These are phyloP conservation scores for Boletus pseudopeckii DNA, from an alignment of 768 basidiomycete genomes.

Conservation along the genomic window DNA sequence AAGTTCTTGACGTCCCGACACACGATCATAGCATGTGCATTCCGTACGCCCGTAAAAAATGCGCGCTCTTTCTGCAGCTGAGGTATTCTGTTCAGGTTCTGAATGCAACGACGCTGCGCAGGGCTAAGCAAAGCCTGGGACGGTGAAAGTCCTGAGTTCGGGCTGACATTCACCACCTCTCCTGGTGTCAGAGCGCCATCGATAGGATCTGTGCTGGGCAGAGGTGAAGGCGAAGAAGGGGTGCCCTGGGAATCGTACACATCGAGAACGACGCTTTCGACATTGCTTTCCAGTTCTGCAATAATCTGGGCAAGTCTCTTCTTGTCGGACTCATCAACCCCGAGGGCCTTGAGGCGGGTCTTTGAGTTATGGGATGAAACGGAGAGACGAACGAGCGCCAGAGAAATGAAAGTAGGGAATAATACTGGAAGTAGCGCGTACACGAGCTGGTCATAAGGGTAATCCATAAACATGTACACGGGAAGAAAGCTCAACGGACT, in stretches of 20 bases:
- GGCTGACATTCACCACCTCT: not conserved
- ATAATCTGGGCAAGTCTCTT: constrained; percentile 56
- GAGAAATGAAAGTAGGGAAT: constrained; percentile 53
- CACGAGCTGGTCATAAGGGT: constrained; percentile 39
- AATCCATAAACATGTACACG: not conserved
- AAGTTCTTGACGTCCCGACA: constrained; percentile 64
- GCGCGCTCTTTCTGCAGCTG: constrained; percentile 65
- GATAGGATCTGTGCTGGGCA: not conserved
- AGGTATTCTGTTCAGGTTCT: constrained; percentile 64
- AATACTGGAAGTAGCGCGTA: constrained; percentile 61
- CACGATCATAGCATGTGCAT: constrained; percentile 71
- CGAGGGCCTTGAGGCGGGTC: constrained; percentile 61
- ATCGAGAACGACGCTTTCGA: constrained; percentile 62
- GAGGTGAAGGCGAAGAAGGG: constrained; percentile 17
- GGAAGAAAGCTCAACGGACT: constrained; percentile 21
- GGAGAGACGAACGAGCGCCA: constrained; percentile 54
- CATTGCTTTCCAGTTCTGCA: constrained; percentile 52
- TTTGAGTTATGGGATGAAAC: constrained; percentile 58
- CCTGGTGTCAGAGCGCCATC: not conserved
- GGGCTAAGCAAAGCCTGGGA: constrained; percentile 50
- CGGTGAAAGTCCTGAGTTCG: constrained; percentile 8
- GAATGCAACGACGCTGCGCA: constrained; percentile 54
- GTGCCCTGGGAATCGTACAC: constrained; percentile 39
- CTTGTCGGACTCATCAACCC: constrained; percentile 47
- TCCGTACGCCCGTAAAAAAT: constrained; percentile 55